These are phyloP conservation scores for Ceratopteris richardii DNA, from an alignment of 75 land plant species.

Conservation along the genomic window DNA sequence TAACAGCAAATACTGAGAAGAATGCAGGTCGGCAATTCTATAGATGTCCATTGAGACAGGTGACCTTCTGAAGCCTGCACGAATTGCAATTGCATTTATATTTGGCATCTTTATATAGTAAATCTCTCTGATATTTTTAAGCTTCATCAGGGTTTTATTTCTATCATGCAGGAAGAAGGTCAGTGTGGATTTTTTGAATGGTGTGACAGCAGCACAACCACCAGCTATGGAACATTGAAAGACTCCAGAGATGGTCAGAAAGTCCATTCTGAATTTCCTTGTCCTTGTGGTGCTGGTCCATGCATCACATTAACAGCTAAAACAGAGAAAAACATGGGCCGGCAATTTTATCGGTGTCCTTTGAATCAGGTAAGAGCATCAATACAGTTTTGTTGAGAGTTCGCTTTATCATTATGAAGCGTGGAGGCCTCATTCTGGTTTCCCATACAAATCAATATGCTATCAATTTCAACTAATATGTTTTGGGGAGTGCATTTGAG, in stretches of 20 bases:
- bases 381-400: not conserved
- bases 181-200: slow-evolving; percentile 52
- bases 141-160: not conserved
- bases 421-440: no score
- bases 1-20: slow-evolving; percentile 42
- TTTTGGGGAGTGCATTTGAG: no score
- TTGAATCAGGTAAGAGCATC: slow-evolving; percentile 17
- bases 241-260: not conserved
- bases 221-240: not conserved
- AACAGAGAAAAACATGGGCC: slow-evolving; percentile 34
- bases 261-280: slow-evolving; percentile 1
- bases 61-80: not conserved
- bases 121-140: not conserved
- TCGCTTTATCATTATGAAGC: not conserved
- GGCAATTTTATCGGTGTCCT: slow-evolving; percentile 40
- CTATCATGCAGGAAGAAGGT: slow-evolving; percentile 28
- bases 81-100: not conserved
- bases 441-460: no score
- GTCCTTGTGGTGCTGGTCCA: slow-evolving; percentile 43
- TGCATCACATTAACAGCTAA: slow-evolving; percentile 32
- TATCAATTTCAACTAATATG: no score
- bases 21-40: slow-evolving; percentile 47
- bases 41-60: slow-evolving; percentile 35
- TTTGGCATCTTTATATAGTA: not conserved
- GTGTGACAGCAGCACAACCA: slow-evolving; percentile 20